Base-by-base conservation (phyloP, 2,329 filamentous ascomycete genomes). In the Polytolypa hystricis region DNA sequence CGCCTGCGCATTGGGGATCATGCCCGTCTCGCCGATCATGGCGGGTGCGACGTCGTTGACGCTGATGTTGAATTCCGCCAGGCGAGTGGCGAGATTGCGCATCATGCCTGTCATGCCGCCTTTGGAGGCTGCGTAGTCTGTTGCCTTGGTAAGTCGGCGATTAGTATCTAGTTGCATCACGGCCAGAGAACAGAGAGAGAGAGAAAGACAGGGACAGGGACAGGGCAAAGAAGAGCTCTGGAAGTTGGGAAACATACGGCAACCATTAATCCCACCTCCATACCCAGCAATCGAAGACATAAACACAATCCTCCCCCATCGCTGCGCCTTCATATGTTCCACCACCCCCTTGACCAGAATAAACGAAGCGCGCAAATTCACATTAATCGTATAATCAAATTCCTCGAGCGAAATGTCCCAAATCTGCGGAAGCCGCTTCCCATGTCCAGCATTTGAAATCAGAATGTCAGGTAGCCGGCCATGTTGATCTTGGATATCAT, bases 21-120 rank as follows among this genome's bases (percentile, higher is more conserved):
- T 73, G 1, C 72, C 72, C 2, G 72, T 77, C 15, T 72, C 69
- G 3, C 74, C 75, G 44, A 81, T 79, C 74, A 81, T 79, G 2
- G 76, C 77, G 0, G 77, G 77, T 3, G 74, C 73, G n/a, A 81
- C 73, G 43, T 79, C 75, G 41, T 81, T 80, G 39, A 79, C 73
- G 10, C 74, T 77, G 46, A 81, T 76, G 20, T 75, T 74, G 46
- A 66, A 67, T 38, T 68, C 64, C 2, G 73, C 76, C 15, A 79
- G 65, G 30, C 73, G 71, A 1, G 64, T 67, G 1, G 75, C 67
- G 19, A 81, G 61, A 43, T 79, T 80, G 50, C 69, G 73, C 71
- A 79, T 78, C 70, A 80, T 73, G 2, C 72, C 71, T 4, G 70
- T 73, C 42, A 81, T 53, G 2, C 75, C 77, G 5, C 70, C 74